These are phyloP conservation scores for Phytopythium helicoides DNA, from an alignment of 352 stramenopile genomes.

Conservation along the genomic window DNA sequence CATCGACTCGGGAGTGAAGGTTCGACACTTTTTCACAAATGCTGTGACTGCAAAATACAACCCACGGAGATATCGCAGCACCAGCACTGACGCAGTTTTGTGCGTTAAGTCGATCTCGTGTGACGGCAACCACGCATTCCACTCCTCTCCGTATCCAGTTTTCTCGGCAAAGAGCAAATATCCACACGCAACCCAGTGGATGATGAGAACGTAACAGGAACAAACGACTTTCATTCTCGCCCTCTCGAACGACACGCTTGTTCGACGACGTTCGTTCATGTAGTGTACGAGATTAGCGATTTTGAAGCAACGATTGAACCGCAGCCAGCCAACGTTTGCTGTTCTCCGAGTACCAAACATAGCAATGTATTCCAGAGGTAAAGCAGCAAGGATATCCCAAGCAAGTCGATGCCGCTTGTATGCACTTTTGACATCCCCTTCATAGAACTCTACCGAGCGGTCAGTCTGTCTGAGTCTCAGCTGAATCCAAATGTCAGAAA, in stretches of 20 bases:
- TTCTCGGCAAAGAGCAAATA: constrained; percentile 39
- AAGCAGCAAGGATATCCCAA: constrained; percentile 38
- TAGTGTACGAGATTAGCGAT: constrained; percentile 51
- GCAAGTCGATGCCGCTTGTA: constrained; percentile 44
- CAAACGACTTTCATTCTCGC: constrained; percentile 37
- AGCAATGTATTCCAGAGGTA: constrained; percentile 44
- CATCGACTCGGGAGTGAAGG: constrained; percentile 29
- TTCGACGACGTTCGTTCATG: constrained; percentile 44
- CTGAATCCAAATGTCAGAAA: constrained; percentile 54
- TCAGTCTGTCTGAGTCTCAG: constrained; percentile 40
- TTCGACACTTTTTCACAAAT: constrained; percentile 60
- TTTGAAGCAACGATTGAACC: constrained; percentile 48
- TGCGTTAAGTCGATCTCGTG: constrained; percentile 24
- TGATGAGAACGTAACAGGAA: constrained; percentile 40
- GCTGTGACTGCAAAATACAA: constrained; percentile 54
- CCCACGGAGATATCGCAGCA: constrained; percentile 43
- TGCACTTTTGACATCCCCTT: constrained; percentile 32
- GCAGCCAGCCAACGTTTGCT: constrained; percentile 30
- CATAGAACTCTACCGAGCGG: constrained; percentile 50
- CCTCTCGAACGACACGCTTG: constrained; percentile 40
- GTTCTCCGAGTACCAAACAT: constrained; percentile 1
- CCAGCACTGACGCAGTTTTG: constrained; percentile 24
- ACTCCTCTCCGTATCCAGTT: constrained; percentile 43
- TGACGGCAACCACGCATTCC: constrained; percentile 50
- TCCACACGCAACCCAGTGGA: constrained; percentile 50